Evolutionary conservation across 345 rosid genomes (phyloP).

Genomic region (Pistacia integerrima): DNA sequence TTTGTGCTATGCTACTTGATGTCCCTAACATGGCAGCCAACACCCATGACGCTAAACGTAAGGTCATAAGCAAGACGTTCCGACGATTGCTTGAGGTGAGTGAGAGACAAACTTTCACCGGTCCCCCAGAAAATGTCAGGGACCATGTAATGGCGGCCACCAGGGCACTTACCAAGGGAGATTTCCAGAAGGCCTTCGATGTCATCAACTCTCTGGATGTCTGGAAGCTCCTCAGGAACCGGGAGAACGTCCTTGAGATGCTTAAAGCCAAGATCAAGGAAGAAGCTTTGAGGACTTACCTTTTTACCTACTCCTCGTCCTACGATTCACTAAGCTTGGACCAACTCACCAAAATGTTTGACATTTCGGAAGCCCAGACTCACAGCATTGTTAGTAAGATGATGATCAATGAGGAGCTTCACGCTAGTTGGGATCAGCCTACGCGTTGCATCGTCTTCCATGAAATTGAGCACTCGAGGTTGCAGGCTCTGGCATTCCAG

Average conservation of each 20-base stretch:
- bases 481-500: constrained; percentile 82
- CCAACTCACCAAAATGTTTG: constrained; percentile 77
- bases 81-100: constrained; percentile 74
- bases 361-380: constrained; percentile 53
- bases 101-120: constrained; percentile 81
- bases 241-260: constrained; percentile 64
- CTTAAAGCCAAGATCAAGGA: constrained; percentile 80
- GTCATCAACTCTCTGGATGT: constrained; percentile 70
- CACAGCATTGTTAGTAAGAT: constrained; percentile 79
- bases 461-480: constrained; percentile 64
- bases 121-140: constrained; percentile 84
- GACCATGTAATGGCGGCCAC: constrained; percentile 94
- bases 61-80: constrained; percentile 79
- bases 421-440: constrained; percentile 91
- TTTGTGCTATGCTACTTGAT: constrained; percentile 91
- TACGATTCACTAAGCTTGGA: constrained; percentile 67
- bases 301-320: constrained; percentile 62
- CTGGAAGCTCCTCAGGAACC: constrained; percentile 73
- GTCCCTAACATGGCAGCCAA: constrained; percentile 92
- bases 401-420: constrained; percentile 83
- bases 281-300: constrained; percentile 82
- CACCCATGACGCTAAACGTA: constrained; percentile 58
- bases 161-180: constrained; percentile 76
- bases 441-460: constrained; percentile 72
- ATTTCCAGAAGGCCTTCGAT: constrained; percentile 63